Evolutionary conservation across 192 early-diverging fungal genomes (phyloP), one percentile per base, ranked within the genome.

Genomic region (Coemansia sp.): DNA sequence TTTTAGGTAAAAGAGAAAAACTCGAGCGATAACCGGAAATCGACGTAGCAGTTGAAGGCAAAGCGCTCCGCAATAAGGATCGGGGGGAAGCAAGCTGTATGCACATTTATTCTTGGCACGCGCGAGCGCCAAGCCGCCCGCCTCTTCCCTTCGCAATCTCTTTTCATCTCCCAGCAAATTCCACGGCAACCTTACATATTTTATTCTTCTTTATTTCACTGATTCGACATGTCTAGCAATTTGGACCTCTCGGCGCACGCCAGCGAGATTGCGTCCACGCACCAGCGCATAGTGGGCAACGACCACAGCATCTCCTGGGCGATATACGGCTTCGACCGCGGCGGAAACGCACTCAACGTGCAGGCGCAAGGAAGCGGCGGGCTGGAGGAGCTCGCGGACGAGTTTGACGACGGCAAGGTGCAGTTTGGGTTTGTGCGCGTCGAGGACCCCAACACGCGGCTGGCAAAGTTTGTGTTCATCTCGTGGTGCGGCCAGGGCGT

Each of bases 401-500:
- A 96, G 74, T 96, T 96, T 83, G 85, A 88, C 51, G 94, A 94
- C 63, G 87, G 90, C 43, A 94, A 94, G 71, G 91, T 95, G 45
- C 93, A 94, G 73, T 97, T 91, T 79, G 95, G 93, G 11, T 95
- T 94, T 84, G 89, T 78, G 3, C 83, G 88, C 17, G 90, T 95
- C n/a, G 74, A 80, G 39, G 96, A 98, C 76, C 94, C 92, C 14
- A 91, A 95, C 62, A 92, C 94, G 2, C 82, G 86, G 37, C 84
- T 98, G 19, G 85, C 89, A 57, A 98, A 97, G 81, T 91, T 92
- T 78, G 93, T 96, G 39, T 89, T 98, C 59, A 92, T 98, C 64
- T 93, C 88, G 17, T 98, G 94, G 94, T 97, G 95, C 75, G 96
- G 96, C 10, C 92, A 91, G 45, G 95, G 95, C 38, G 96, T 98